Base-by-base conservation (phyloP, 2,329 filamentous ascomycete genomes). In the Pyrenochaeta sp. region DNA sequence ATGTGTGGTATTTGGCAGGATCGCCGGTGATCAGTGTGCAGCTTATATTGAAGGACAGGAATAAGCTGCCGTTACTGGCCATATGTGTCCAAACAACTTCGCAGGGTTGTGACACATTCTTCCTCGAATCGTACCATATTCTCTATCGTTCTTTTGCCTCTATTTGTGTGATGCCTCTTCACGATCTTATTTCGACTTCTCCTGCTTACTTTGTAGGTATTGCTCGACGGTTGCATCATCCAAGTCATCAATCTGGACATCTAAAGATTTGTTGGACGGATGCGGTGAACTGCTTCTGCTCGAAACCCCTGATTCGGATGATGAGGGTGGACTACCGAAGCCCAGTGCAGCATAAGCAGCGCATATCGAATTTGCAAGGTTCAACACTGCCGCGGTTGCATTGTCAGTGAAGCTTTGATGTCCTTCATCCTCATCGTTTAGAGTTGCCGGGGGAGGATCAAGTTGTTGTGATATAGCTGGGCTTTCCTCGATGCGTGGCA, bases 1-100 rank as follows among this genome's bases (percentile, higher is more conserved):
- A 60, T 88, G 86, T 74, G 85, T 84, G 2, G 83, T 89, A 0
- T 89, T 85, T 76, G 86, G 86, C 3, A 77, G 84, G 33, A 82
- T 83, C 32, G 85, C 85, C 0, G 86, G 85, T 0, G 51, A 65
- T 31, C 45, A 59, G 29, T 63, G 61, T 45, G 61, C 52, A 1
- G 35, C 51, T 21, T 61, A 61, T 41, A 18, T 64, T 4, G 45
- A 41, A 6, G 18, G 17, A 33, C 29, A 39, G 45, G n/a, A 39
- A 10, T 31, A 37, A 17, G 39, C 11, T n/a, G 14, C 6, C n/a
- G 21, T 15, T 35, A n/a, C n/a, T n/a, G n/a, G n/a, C n/a, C n/a
- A n/a, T n/a, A n/a, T n/a, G n/a, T n/a, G n/a, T n/a, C n/a, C n/a
- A n/a, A n/a, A n/a, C n/a, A n/a, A n/a, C n/a, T n/a, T n/a, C n/a